Evolutionary conservation across 768 basidiomycete species (phyloP).

Genomic region (Tricholomella constricta): DNA sequence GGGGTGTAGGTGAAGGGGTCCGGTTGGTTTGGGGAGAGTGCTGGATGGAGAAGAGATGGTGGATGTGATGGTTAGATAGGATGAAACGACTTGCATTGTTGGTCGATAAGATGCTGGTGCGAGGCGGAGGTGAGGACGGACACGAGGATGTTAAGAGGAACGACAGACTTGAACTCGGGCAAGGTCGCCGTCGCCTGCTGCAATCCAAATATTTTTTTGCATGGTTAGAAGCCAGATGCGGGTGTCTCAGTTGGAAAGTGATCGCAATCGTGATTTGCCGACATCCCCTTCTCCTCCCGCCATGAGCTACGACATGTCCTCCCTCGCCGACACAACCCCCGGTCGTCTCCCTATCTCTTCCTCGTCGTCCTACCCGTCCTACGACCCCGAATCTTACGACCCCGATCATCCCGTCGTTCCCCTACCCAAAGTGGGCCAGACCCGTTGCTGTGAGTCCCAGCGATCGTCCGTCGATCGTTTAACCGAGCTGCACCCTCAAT

Average conservation of each 20-base stretch:
- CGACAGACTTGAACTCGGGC: conserved; percentile 64
- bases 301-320: conserved; percentile 27
- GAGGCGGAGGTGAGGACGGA: conserved; percentile 5
- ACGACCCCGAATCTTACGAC: conserved; percentile 23
- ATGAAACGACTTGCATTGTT: conserved; percentile 46
- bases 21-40: conserved; percentile 68
- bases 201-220: conserved; percentile 86
- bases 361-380: conserved; percentile 13
- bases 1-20: conserved; percentile 81
- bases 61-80: conserved; percentile 23
- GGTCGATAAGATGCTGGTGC: conserved; percentile 59
- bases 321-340: conserved; percentile 7
- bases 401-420: conserved; percentile 37
- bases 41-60: conserved; percentile 42
- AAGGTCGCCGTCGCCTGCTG: conserved; percentile 88
- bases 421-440: conserved; percentile 66
- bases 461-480: conserved; percentile 43
- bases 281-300: conserved; percentile 3
- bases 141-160: not conserved
- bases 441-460: conserved; percentile 70
- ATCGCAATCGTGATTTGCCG: conserved; percentile 2
- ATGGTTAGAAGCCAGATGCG: not conserved
- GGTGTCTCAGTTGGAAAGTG: not conserved
- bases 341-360: too few species aligned
- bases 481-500: conserved; percentile 12